A percentile compares a stretch with the other conserved stretches of the same genome.
Conservation (phyloP, 208 protist genomes). For the Crithidia fasciculata region DNA sequence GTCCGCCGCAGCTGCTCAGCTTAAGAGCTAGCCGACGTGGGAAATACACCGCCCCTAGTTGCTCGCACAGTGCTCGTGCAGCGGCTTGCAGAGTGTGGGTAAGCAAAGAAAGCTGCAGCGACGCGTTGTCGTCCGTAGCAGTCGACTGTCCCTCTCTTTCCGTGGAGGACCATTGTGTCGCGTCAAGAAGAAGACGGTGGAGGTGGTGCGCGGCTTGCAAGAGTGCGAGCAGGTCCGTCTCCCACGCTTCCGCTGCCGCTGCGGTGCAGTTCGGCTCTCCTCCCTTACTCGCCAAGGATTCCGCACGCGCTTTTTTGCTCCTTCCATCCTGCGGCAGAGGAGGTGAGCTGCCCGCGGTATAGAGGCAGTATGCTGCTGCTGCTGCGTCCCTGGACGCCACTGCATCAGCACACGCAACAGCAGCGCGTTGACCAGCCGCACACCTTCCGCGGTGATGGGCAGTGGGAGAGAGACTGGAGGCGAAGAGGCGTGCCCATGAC, state of each 20-base stretch:
- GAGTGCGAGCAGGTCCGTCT: constrained; percentile 21
- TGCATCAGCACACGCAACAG: constrained; percentile 35
- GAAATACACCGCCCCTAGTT: constrained; percentile 36
- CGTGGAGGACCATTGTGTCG: neutral
- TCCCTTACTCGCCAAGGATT: neutral
- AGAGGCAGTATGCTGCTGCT: neutral
- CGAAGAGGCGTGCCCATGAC: neutral
- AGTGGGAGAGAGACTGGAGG: neutral
- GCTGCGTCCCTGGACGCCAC: constrained; percentile 6
- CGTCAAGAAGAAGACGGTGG: neutral
- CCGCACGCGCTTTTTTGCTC: neutral
- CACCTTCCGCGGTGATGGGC: constrained; percentile 7
- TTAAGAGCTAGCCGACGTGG: constrained; percentile 14
- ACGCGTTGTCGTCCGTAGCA: neutral
- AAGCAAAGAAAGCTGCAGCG: constrained; percentile 8
- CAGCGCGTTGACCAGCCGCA: constrained; percentile 25
- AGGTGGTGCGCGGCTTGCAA: constrained; percentile 26
- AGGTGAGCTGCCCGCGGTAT: neutral
- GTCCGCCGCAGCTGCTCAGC: neutral
- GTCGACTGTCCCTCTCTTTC: too few relatives aligned
- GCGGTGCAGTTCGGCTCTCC: neutral
- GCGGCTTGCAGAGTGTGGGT: constrained; percentile 33
- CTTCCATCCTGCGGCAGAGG: neutral
- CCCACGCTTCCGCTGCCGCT: constrained; percentile 11
- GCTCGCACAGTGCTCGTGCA: constrained; percentile 41